Conservation (phyloP, 345 rosid genomes). For the Hibiscus tridactylites region DNA sequence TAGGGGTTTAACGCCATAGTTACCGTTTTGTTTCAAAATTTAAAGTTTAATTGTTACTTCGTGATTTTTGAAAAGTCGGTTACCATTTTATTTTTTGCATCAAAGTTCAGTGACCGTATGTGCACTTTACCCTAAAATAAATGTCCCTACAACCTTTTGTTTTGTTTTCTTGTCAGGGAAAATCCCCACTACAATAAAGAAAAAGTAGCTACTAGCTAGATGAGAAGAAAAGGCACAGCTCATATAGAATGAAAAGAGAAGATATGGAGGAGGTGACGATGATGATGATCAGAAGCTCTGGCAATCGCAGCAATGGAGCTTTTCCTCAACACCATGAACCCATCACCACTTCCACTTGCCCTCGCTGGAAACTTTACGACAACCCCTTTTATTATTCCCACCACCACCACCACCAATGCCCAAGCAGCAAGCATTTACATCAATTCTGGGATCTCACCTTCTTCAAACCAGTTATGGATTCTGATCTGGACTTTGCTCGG, state of each 20-base stretch:
- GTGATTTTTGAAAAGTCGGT: too few relatives aligned
- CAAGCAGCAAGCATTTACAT: slow-evolving; percentile 18
- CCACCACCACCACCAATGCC: slow-evolving; percentile 16
- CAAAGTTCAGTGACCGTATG: too few relatives aligned
- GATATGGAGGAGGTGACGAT: background rate
- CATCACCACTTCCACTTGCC: background rate
- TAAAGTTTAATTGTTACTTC: too few relatives aligned
- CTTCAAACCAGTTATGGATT: slow-evolving; percentile 43
- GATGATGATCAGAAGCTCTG: background rate
- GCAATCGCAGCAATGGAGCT: background rate
- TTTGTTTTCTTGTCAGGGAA: too few relatives aligned
- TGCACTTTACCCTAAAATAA: too few relatives aligned
- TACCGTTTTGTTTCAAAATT: too few relatives aligned
- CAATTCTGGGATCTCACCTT: slow-evolving; percentile 62
- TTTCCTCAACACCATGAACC: too few relatives aligned
- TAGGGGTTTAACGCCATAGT: too few relatives aligned
- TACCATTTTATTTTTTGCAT: too few relatives aligned
- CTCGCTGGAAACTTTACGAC: slow-evolving; percentile 19
- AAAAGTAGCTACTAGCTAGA: background rate
- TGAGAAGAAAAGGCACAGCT: background rate
- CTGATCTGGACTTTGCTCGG: slow-evolving; percentile 41
- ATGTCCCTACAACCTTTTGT: too few relatives aligned
- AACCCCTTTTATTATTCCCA: slow-evolving; percentile 47
- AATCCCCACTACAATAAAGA: background rate
- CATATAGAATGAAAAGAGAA: background rate